Conservation (phyloP, 2,329 filamentous ascomycete species). For the Aspergillus ibericus region DNA sequence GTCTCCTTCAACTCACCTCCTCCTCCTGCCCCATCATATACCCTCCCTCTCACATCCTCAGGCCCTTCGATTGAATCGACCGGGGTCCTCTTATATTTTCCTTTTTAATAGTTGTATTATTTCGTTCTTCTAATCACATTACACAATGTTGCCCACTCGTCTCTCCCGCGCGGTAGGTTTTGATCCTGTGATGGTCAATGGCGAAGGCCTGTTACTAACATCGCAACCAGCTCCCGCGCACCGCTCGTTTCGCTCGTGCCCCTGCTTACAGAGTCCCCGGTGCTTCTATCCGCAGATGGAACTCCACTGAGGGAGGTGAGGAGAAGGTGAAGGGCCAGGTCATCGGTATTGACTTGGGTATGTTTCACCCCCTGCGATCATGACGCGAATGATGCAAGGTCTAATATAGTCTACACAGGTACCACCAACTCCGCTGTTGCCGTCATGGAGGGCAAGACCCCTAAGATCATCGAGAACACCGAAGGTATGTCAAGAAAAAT, state of each 20-base stretch:
- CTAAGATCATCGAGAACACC: constrained; percentile 96
- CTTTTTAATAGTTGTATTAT: constrained; percentile 37
- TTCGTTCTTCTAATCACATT: constrained; percentile 28
- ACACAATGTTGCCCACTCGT: constrained; percentile 70
- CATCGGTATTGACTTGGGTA: constrained; percentile 97
- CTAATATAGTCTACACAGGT: constrained; percentile 47
- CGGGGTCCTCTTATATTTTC: constrained; percentile 29
- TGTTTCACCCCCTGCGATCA: constrained; percentile 33
- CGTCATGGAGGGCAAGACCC: constrained; percentile 93
- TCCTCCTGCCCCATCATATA: constrained; percentile 11
- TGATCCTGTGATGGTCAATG: neutral
- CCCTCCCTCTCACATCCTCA: constrained; percentile 18
- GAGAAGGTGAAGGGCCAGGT: constrained; percentile 92
- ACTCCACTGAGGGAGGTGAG: constrained; percentile 55
- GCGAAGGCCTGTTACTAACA: constrained; percentile 4
- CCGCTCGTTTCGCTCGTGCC: constrained; percentile 67
- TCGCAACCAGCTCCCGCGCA: constrained; percentile 69
- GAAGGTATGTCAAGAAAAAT: constrained; percentile 64
- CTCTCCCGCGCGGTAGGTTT: constrained; percentile 72
- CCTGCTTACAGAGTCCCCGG: constrained; percentile 68
- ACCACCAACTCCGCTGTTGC: constrained; percentile 98
- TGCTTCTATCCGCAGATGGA: constrained; percentile 66
- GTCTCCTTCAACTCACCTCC: constrained; percentile 20
- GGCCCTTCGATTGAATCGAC: constrained; percentile 35
- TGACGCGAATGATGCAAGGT: neutral